Evolutionary conservation across 306 rosid genomes (phyloP).

Genomic region (Glycine soja): DNA sequence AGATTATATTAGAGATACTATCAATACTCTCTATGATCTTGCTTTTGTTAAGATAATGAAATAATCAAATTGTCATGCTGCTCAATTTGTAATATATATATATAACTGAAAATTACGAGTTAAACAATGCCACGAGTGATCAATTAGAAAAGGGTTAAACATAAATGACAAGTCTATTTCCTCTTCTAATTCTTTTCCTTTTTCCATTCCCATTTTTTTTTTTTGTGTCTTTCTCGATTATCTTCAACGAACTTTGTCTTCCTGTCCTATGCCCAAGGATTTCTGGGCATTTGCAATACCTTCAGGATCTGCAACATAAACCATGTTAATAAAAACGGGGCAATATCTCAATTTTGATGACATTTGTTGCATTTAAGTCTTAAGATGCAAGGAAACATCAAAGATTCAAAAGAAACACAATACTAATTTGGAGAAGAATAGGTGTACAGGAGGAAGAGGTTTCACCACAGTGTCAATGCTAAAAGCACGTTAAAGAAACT

Average conservation of each 20-base stretch:
- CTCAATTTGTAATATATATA: constrained; percentile 3
- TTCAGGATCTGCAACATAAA: constrained; percentile 79
- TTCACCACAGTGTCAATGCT: constrained; percentile 91
- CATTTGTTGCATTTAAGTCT: not conserved
- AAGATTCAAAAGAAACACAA: not conserved
- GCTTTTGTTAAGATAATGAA: not conserved
- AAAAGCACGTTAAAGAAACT: constrained; percentile 93
- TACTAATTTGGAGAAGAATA: no score
- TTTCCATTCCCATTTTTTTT: not conserved
- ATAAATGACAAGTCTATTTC: constrained; percentile 8
- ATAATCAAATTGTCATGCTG: not conserved
- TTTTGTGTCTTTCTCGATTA: not conserved
- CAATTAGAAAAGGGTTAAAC: not conserved
- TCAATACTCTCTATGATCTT: not conserved
- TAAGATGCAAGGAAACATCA: constrained; percentile 15
- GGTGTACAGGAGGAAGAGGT: constrained; percentile 90
- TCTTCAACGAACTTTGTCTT: constrained; percentile 77
- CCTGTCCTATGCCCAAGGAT: constrained; percentile 89
- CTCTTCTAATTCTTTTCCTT: constrained; percentile 10
- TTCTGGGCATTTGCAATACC: constrained; percentile 93
- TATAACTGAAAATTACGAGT: not conserved
- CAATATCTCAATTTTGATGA: constrained; percentile 18
- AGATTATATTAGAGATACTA: not conserved
- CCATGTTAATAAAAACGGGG: constrained; percentile 21
- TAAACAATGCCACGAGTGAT: not conserved